Evolutionary conservation across 78 protist genomes (phyloP).

Genomic region (Diacronema lutheri): DNA sequence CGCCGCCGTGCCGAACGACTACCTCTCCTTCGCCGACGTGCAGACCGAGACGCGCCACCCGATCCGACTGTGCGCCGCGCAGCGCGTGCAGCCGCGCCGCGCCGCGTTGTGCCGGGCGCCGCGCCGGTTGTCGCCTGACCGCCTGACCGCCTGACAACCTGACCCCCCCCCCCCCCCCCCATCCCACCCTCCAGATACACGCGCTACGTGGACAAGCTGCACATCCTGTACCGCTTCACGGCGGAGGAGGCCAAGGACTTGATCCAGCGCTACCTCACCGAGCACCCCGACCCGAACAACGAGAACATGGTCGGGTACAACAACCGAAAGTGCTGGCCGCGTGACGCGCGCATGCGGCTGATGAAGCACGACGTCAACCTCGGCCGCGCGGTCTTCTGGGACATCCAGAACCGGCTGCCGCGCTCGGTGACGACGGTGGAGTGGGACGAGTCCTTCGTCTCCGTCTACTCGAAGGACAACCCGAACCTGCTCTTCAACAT

Average conservation of each 20-base stretch:
- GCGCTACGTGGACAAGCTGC: slow-evolving; percentile 91
- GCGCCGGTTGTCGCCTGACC: no score
- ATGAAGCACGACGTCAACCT: slow-evolving; percentile 99
- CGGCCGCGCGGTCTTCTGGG: slow-evolving; percentile 99
- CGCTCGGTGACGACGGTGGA: slow-evolving; percentile 87
- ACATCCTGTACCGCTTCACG: slow-evolving; percentile 87
- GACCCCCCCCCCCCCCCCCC: no score
- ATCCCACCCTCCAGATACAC: no score
- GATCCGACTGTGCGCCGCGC: slow-evolving; percentile 92
- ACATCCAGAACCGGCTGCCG: slow-evolving; percentile 94
- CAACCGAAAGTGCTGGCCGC: slow-evolving; percentile 99
- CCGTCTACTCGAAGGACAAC: slow-evolving; percentile 94
- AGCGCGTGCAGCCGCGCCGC: no score
- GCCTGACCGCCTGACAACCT: no score
- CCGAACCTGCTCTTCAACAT: slow-evolving; percentile 97
- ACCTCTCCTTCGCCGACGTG: slow-evolving; percentile 62
- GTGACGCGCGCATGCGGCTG: slow-evolving; percentile 98
- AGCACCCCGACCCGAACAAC: slow-evolving; percentile 99
- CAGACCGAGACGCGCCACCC: slow-evolving; percentile 92
- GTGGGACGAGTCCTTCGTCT: slow-evolving; percentile 89
- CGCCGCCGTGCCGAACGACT: slow-evolving; percentile 90
- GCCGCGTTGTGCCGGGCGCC: no score
- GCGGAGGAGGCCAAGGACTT: slow-evolving; percentile 93
- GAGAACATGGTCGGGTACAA: slow-evolving; percentile 98
- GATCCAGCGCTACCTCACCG: slow-evolving; percentile 95